Base-by-base conservation (phyloP, 2,329 filamentous ascomycete genomes). In the Neopestalotiopsis sp. region DNA sequence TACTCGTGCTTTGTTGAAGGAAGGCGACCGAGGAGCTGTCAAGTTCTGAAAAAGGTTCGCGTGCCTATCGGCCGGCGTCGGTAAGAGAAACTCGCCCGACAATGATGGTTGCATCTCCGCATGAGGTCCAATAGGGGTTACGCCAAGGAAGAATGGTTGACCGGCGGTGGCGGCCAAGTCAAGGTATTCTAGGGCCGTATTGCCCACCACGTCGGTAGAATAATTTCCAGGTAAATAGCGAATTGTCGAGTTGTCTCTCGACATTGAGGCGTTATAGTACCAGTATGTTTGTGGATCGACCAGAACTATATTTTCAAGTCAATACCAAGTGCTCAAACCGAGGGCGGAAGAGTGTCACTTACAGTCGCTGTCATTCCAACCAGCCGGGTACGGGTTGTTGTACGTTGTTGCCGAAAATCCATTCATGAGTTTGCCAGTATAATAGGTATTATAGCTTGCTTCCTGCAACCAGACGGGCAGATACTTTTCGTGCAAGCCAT, bases 341-440 rank as follows among this genome's bases (percentile, higher is more conserved):
- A 86, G 86, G 4, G 82, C 84, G 12, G 84, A 38, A 73, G 73
- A 89, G 86, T 38, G 89, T 75, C 14, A n/a, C 17, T n/a, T 20
- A 62, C 30, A 59, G 57, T 59, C 59, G 7, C 28, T 38, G 59
- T 40, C 84, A 13, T 84, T 91, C 83, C 88, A 93, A 0, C 90
- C 90, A 0, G 82, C 83, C 0, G 87, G 83, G 56, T 80, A 84
- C 0, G 90, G 87, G 3, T 82, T 80, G 74, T 91, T 80, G 75
- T 92, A 93, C 69, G 91, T 93, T 0, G 83, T 74, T 1, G 87
- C 81, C 0, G 82, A 87, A 65, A 92, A 90, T 0, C 85, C 83
- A 72, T 94, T 94, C 80, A 91, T 91, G 4, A 93, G 81, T 75
- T 94, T 94, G 20, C 90, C 91, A 0, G 88, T 88, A 73, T 93